phyloP scores from a whole-genome alignment of 179 eudicot genomes.

The Heliamphora pulchella region DNA sequence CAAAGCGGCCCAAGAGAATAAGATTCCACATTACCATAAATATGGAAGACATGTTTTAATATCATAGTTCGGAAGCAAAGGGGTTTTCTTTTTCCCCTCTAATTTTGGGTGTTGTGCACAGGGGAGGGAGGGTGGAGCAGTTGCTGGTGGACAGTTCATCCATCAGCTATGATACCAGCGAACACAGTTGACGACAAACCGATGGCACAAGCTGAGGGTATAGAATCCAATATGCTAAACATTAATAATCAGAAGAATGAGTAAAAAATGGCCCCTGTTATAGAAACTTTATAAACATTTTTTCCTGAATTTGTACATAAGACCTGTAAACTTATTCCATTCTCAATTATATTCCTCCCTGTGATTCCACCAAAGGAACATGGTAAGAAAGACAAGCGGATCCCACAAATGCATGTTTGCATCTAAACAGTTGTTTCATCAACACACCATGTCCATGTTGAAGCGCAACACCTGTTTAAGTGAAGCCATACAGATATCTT shows the following conservation, averaged over 20 bases:
- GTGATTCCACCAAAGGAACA: not conserved
- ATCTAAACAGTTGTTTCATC: not conserved
- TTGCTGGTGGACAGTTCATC: too few species aligned
- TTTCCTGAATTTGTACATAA: not conserved
- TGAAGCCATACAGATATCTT: not conserved
- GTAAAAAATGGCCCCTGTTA: not conserved
- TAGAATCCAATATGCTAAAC: not conserved
- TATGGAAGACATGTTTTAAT: too few species aligned
- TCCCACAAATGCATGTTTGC: not conserved
- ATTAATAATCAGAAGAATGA: conserved; percentile 1
- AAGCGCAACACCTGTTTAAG: not conserved
- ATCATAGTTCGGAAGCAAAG: too few species aligned
- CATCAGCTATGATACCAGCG: too few species aligned
- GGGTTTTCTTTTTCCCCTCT: too few species aligned
- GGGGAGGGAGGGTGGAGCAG: too few species aligned
- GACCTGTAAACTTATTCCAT: not conserved
- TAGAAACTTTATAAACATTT: not conserved
- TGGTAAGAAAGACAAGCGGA: too few species aligned
- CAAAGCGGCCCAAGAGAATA: not conserved
- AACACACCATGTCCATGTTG: not conserved
- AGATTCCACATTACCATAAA: not conserved
- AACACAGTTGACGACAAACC: too few species aligned
- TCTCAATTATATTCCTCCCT: not conserved
- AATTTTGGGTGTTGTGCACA: too few species aligned
- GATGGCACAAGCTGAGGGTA: too few species aligned